Conservation (phyloP, 2,329 filamentous ascomycete genomes). For the Fusarium pseudonygamai region DNA sequence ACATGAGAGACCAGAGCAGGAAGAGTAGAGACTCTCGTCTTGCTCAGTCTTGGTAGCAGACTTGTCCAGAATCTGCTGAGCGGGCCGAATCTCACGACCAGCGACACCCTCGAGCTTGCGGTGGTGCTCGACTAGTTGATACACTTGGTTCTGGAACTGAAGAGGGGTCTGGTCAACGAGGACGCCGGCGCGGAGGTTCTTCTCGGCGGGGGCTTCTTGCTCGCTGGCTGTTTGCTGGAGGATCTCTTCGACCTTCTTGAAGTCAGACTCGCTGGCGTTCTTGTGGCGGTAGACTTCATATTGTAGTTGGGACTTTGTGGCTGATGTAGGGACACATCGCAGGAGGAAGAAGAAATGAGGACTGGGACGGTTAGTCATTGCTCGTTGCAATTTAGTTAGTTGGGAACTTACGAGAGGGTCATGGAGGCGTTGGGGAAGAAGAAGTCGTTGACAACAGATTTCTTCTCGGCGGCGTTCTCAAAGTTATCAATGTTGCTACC, state of each 20-base stretch:
- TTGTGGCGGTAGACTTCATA: conserved; percentile 35
- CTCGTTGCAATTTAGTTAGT: conserved; percentile 53
- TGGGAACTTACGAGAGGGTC: conserved; percentile 53
- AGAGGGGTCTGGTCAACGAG: conserved; percentile 17
- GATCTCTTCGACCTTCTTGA: conserved; percentile 13
- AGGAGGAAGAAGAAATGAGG: conserved; percentile 28
- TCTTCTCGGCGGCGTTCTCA: conserved; percentile 8
- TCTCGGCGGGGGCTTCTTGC: conserved; percentile 17
- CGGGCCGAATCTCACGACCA: conserved; percentile 25
- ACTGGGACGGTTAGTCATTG: conserved; percentile 47
- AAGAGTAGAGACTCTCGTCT: conserved; percentile 25
- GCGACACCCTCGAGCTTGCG: conserved; percentile 24
- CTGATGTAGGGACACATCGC: conserved; percentile 21
- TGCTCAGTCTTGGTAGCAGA: conserved; percentile 24
- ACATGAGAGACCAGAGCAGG: conserved; percentile 26
- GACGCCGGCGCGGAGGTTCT: conserved; percentile 9
- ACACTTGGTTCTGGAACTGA: conserved; percentile 30
- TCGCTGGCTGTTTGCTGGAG: conserved; percentile 18
- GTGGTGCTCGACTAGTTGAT: conserved; percentile 28
- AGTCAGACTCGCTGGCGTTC: conserved; percentile 20
- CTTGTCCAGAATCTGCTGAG: conserved; percentile 26
- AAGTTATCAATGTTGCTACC: conserved; percentile 51
- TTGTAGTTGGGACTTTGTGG: conserved; percentile 15
- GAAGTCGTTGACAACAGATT: conserved; percentile 24
- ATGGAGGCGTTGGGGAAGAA: conserved; percentile 37